Base-by-base conservation (phyloP, 768 basidiomycete species). In the Termitomyces sp. region DNA sequence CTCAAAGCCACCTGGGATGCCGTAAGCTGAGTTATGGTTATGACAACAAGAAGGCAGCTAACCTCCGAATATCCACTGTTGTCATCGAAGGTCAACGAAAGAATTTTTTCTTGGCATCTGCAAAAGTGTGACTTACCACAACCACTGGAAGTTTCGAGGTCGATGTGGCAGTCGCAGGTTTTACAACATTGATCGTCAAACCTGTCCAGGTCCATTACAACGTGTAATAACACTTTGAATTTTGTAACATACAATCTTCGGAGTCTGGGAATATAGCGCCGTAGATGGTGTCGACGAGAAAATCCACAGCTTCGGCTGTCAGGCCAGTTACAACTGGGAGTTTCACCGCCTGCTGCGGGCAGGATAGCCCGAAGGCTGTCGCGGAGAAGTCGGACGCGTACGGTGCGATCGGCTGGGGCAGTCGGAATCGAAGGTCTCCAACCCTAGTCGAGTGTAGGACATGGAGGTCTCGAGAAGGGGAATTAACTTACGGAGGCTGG, bases 181-280 rank as follows among this genome's bases (percentile, higher is more conserved):
- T 65, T 17, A 77, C 57, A n/a, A 81, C 72, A 49, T 81, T 80
- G 31, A 81, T 48, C 5, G 72, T 77, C 45, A 81, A 58, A 61
- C 76, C 71, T 73, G 1, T 49, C 31, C 61, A 1, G 60, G 63
- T 58, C 63, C 69, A 48, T 63, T 63, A 0, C 58, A 53, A 9
- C 65, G 68, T 1, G 63, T 4, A 23, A 5, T 25, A 21, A 19
- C 37, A 31, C 8, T 5, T 16, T 14, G 4, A 7, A 59, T 11
- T 21, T 1, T 3, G 34, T 69, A 61, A 73, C 67, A 71, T 56
- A 75, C 80, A 82, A 61, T 80, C 81, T 63, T 80, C 77, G 27
- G 62, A 63, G 31, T 69, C 69, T 3, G 75, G 70, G 27, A 66
- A 69, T 9, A 72, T 21, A 0, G 58, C 16, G 2, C 66, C 65